Percentiles rank a stretch among this genome's conserved stretches.
These are phyloP conservation scores for Agarophyton chilense DNA, from an alignment of 23 red algal species.

Conservation along the genomic window DNA sequence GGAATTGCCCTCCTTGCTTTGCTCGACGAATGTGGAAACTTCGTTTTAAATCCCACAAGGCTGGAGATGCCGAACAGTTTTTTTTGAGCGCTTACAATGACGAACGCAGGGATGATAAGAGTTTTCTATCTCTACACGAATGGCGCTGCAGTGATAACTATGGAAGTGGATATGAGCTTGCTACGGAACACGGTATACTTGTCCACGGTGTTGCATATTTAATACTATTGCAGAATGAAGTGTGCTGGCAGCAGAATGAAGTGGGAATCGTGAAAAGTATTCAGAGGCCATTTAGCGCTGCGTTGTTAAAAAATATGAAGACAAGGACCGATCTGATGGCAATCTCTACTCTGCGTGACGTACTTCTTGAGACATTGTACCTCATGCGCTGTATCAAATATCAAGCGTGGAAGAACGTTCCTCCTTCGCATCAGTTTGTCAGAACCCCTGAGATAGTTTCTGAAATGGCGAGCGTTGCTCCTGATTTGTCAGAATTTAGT, in stretches of 20 bases:
- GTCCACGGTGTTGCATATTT: slow-evolving; percentile 49
- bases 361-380: slow-evolving; percentile 31
- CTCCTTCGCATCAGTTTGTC: slow-evolving; percentile 24
- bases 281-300: slow-evolving; percentile 14
- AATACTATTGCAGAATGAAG: slow-evolving; percentile 29
- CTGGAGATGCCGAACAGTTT: slow-evolving; percentile 7
- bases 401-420: background rate
- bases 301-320: background rate
- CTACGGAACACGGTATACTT: slow-evolving; percentile 16
- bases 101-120: slow-evolving; percentile 2
- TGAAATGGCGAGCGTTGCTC: background rate
- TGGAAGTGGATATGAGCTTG: slow-evolving; percentile 57
- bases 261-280: background rate
- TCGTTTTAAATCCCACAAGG: slow-evolving; percentile 12
- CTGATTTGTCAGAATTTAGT: background rate
- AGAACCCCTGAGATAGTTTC: background rate
- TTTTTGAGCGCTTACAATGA: background rate
- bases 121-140: slow-evolving; percentile 3
- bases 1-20: slow-evolving; percentile 32
- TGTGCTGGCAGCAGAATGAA: slow-evolving; percentile 33
- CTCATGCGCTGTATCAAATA: slow-evolving; percentile 15
- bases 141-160: slow-evolving; percentile 31
- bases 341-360: background rate
- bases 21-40: slow-evolving; percentile 66
- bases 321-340: background rate